Evolutionary conservation across 768 basidiomycete species (phyloP), one percentile per base, ranked within the genome.

Genomic region (Rhodotorula babjevae): DNA sequence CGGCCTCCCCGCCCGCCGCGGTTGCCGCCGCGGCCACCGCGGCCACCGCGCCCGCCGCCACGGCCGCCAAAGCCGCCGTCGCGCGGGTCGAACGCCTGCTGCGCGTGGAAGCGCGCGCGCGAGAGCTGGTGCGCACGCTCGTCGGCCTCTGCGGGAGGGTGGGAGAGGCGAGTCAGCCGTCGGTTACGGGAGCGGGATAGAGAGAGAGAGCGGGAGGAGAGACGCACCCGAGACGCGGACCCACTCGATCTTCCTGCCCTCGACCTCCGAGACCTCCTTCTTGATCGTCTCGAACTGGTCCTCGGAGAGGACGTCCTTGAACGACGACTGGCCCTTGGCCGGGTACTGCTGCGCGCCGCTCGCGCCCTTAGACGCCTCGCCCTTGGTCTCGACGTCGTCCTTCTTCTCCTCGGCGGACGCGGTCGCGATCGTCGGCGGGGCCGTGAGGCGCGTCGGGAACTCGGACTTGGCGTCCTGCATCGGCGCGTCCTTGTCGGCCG

Each of bases 261-360:
- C 68, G 31, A 78, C 69, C 31, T 65, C 58, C 50, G 61, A 59
- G 4, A 70, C 66, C 12, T 69, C 49, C 18, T 27, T 12, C 65
- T 76, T 69, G 58, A 76, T 40, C 15, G 84, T 87, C 72, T 86
- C 86, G 49, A 92, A 80, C 33, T 85, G 83, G 70, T 87, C 86
- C 78, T 87, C 87, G 67, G 92, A 86, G 67, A 84, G 86, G n/a
- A 83, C 82, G 55, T 90, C 85, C 64, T 90, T 89, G 50, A 90
- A 90, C 64, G 90, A 89, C 23, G 86, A 83, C 63, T 93, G 82
- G 1, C 84, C 83, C 78, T 88, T 89, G 80, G 65, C 70, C 42
- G 74, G 70, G 71, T 75, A 72, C 71, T 63, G 59, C 61, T 71
- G 65, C n/a, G 56, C 47, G 44, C 42, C 42, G 9, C 42, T 36